Percentiles rank a stretch among this genome's conserved stretches.
These are phyloP conservation scores for Chiua virens DNA, from an alignment of 768 basidiomycete genomes.

Conservation along the genomic window DNA sequence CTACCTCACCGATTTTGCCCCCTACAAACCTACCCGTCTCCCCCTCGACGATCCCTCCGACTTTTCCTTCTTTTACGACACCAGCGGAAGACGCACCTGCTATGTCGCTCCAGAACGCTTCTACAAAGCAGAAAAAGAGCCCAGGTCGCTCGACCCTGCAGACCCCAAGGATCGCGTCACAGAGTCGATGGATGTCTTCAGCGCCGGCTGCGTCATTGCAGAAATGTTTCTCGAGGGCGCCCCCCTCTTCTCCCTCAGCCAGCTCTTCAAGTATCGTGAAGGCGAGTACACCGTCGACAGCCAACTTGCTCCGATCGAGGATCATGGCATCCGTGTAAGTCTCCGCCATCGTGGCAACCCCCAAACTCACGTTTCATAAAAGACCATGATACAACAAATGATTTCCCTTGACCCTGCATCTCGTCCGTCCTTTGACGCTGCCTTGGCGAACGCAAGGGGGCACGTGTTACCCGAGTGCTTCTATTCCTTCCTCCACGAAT, in stretches of 20 bases:
- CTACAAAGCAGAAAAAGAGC: slow-evolving; percentile 76
- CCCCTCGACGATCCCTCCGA: slow-evolving; percentile 96
- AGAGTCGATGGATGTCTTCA: slow-evolving; percentile 97
- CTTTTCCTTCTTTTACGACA: slow-evolving; percentile 98
- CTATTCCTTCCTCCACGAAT: slow-evolving; percentile 93
- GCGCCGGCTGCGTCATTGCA: slow-evolving; percentile 90
- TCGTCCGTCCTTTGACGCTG: slow-evolving; percentile 79
- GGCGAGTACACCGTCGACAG: slow-evolving; percentile 78
- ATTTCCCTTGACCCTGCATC: slow-evolving; percentile 73
- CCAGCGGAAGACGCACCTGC: slow-evolving; percentile 89
- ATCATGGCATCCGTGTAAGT: slow-evolving; percentile 78
- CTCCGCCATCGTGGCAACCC: background rate
- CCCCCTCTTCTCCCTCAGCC: slow-evolving; percentile 89
- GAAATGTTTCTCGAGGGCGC: slow-evolving; percentile 96
- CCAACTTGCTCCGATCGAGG: slow-evolving; percentile 73
- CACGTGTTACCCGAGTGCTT: slow-evolving; percentile 89
- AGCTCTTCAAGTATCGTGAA: slow-evolving; percentile 91
- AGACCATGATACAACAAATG: slow-evolving; percentile 91
- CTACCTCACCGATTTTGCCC: slow-evolving; percentile 91
- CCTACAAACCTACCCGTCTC: slow-evolving; percentile 92
- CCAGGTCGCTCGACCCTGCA: slow-evolving; percentile 49
- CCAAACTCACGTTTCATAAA: slow-evolving; percentile 7
- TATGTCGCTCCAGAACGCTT: slow-evolving; percentile 97
- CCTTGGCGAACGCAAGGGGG: slow-evolving; percentile 73
- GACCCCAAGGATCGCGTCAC: slow-evolving; percentile 78